A percentile compares a stretch with the other conserved stretches of the same genome.
These are phyloP conservation scores for Filosporella fistucella DNA, from an alignment of 495 filamentous ascomycete genomes.

Conservation along the genomic window DNA sequence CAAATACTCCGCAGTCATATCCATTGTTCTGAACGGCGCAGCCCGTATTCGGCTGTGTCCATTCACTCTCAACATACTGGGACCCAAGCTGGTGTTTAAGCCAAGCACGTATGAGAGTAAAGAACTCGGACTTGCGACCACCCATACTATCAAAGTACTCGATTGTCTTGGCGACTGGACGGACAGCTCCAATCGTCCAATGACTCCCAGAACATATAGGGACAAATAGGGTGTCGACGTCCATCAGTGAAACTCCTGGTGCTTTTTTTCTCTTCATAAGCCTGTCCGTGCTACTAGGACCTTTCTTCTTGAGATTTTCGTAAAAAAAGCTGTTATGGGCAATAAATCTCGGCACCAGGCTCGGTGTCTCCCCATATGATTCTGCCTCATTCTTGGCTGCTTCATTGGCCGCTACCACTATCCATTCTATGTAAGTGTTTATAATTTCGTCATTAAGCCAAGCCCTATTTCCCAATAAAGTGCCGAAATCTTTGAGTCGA, in stretches of 20 bases:
- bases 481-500: slow-evolving; percentile 54
- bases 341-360: slow-evolving; percentile 56
- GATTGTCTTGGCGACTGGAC: slow-evolving; percentile 56
- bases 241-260: slow-evolving; percentile 44
- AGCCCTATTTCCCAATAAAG: slow-evolving; percentile 42
- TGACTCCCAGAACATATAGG: slow-evolving; percentile 49
- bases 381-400: slow-evolving; percentile 15
- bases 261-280: slow-evolving; percentile 56
- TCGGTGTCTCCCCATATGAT: slow-evolving; percentile 36
- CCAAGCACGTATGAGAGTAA: slow-evolving; percentile 45
- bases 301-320: slow-evolving; percentile 48
- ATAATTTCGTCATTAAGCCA: slow-evolving; percentile 89
- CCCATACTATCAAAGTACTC: slow-evolving; percentile 73
- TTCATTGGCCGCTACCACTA: slow-evolving; percentile 57
- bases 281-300: slow-evolving; percentile 40
- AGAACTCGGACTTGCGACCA: slow-evolving; percentile 16
- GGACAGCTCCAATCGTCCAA: slow-evolving; percentile 63
- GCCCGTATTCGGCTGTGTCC: slow-evolving; percentile 45
- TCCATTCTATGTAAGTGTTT: slow-evolving; percentile 57
- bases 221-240: slow-evolving; percentile 57
- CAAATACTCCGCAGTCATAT: slow-evolving; percentile 79
- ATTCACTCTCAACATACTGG: slow-evolving; percentile 55
- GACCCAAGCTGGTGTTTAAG: slow-evolving; percentile 53
- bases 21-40: slow-evolving; percentile 61
- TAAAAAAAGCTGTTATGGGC: slow-evolving; percentile 74